Conservation (phyloP, 73 alveolate species). For the Paramecium primaurelia region DNA sequence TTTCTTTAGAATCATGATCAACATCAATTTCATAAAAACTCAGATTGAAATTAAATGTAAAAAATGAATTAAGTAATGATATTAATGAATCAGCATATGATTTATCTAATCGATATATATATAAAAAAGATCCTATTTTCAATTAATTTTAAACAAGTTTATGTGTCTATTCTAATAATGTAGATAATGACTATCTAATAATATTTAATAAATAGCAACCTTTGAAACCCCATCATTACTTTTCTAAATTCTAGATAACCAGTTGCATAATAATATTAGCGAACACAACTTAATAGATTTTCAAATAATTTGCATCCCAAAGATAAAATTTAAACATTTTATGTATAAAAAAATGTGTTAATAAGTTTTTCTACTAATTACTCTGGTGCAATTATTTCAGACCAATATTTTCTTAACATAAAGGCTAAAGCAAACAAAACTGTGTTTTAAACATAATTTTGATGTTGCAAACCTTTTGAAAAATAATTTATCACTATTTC, state of each 20-base stretch:
- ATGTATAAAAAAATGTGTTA: neutral
- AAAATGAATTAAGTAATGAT: neutral
- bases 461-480: neutral
- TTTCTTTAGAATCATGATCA: conserved; percentile 22
- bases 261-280: conserved; percentile 9
- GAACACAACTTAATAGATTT: neutral
- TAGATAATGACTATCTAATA: neutral
- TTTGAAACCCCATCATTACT: conserved; percentile 15
- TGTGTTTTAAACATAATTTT: neutral
- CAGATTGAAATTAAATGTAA: conserved; percentile 13
- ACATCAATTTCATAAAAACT: conserved; percentile 22
- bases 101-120: neutral
- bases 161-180: neutral
- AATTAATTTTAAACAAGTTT: neutral
- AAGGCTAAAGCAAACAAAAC: neutral
- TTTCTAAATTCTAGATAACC: conserved; percentile 43
- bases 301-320: conserved; percentile 38
- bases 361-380: neutral
- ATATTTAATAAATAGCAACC: neutral
- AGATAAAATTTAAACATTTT: neutral
- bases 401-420: conserved; percentile 21
- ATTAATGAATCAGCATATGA: neutral
- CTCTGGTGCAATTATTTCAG: neutral
- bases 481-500: neutral
- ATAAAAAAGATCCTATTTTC: neutral